Evolutionary conservation across 2,329 filamentous ascomycete genomes (phyloP).

Genomic region (Aspergillus thermomutatus): DNA sequence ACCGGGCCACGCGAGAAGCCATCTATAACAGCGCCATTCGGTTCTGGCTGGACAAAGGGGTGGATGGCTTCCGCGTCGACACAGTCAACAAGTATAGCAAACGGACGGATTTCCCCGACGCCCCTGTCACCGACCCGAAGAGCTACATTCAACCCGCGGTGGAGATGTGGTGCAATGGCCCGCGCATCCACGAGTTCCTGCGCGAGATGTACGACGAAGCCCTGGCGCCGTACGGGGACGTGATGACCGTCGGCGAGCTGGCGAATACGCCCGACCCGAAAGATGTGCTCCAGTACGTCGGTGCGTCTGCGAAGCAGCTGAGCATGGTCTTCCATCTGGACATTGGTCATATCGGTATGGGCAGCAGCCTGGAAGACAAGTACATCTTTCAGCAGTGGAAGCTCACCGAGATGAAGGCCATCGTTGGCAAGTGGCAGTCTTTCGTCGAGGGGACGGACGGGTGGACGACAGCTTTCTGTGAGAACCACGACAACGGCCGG

Average conservation of each 20-base stretch:
- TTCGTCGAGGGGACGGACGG: conserved; percentile 47
- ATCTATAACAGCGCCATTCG: conserved; percentile 66
- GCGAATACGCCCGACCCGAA: conserved; percentile 58
- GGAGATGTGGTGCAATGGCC: conserved; percentile 64
- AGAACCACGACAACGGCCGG: conserved; percentile 63
- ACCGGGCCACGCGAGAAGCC: conserved; percentile 58
- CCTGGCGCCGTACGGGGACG: conserved; percentile 53
- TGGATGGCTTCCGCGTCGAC: conserved; percentile 68
- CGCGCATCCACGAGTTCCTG: conserved; percentile 67
- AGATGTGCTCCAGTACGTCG: conserved; percentile 59
- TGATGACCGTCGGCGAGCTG: conserved; percentile 69
- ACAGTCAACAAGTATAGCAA: conserved; percentile 63
- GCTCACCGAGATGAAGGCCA: conserved; percentile 49
- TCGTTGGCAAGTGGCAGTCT: conserved; percentile 50
- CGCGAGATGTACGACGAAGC: conserved; percentile 61
- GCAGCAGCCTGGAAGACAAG: conserved; percentile 44
- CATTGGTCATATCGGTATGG: conserved; percentile 52
- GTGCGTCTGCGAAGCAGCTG: conserved; percentile 56
- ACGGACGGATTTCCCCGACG: conserved; percentile 51
- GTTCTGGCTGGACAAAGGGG: conserved; percentile 70
- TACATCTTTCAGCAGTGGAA: conserved; percentile 44
- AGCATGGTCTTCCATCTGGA: conserved; percentile 62
- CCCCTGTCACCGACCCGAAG: conserved; percentile 50
- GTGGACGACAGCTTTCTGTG: conserved; percentile 60
- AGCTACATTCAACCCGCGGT: conserved; percentile 51